Conservation (phyloP, 306 rosid genomes). For the Cucumis sativus region DNA sequence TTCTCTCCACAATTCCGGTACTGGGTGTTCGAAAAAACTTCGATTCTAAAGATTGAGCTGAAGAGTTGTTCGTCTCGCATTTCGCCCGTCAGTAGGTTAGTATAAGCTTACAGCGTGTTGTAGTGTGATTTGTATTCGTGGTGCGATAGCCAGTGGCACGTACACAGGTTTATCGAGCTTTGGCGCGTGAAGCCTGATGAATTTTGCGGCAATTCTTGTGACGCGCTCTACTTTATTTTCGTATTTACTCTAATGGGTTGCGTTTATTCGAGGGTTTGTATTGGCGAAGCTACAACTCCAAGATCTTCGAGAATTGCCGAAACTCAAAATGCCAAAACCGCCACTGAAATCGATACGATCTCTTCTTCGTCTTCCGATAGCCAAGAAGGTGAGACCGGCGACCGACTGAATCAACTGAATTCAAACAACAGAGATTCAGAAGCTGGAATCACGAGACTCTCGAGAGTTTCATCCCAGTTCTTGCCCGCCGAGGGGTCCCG, state of each 20-base stretch:
- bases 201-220: conserved; percentile 18
- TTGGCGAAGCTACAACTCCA: conserved; percentile 47
- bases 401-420: conserved; percentile 36
- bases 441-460: conserved; percentile 59
- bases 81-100: background rate
- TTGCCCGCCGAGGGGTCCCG: conserved; percentile 84
- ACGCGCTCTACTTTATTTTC: conserved; percentile 16
- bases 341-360: conserved; percentile 18
- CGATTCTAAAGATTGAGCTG: background rate
- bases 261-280: conserved; percentile 72
- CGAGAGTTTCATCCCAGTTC: conserved; percentile 91
- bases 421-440: conserved; percentile 51
- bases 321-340: conserved; percentile 23
- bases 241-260: conserved; percentile 56
- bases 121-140: background rate
- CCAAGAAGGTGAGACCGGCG: conserved; percentile 32
- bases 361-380: conserved; percentile 33
- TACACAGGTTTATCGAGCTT: background rate
- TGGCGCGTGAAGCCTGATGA: conserved; percentile 25
- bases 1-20: background rate
- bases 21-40: conserved; percentile 1
- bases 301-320: conserved; percentile 32
- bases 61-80: background rate
- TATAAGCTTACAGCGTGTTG: conserved; percentile 3
- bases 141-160: background rate